A percentile compares a stretch with the other conserved stretches of the same genome.
Evolutionary conservation across 371 early-diverging fungal genomes (phyloP).

Genomic region (Haplosporangium sp.): DNA sequence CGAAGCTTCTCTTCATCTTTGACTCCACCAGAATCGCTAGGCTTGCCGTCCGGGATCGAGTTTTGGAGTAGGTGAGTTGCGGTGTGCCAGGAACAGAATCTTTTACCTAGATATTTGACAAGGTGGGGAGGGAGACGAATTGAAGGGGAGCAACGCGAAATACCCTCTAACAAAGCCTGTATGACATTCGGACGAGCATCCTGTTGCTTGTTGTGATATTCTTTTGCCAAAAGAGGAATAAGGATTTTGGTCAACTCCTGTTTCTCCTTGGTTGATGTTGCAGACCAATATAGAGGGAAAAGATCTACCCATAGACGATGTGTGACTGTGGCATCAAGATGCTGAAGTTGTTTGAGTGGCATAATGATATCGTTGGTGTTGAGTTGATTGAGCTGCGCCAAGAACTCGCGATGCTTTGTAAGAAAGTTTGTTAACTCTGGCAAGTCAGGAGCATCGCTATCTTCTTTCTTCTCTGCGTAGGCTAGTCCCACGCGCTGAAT

Average conservation of each 20-base stretch:
- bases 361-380: conserved; percentile 61
- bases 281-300: conserved; percentile 89
- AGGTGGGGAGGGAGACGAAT: conserved; percentile 93
- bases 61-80: conserved; percentile 82
- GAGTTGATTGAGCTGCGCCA: conserved; percentile 67
- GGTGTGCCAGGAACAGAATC: conserved; percentile 93
- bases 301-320: conserved; percentile 87
- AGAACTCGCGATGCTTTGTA: conserved; percentile 67
- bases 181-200: conserved; percentile 92
- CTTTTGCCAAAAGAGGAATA: conserved; percentile 88
- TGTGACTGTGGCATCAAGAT: conserved; percentile 76
- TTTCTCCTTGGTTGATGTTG: conserved; percentile 77
- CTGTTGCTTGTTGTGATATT: conserved; percentile 88
- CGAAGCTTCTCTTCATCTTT: conserved; percentile 90
- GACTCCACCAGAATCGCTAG: conserved; percentile 60
- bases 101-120: conserved; percentile 91
- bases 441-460: conserved; percentile 21
- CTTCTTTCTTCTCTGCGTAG: conserved; percentile 25
- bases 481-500: conserved; percentile 57
- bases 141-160: conserved; percentile 77
- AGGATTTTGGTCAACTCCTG: conserved; percentile 87
- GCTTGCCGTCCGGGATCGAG: conserved; percentile 59
- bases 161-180: conserved; percentile 89
- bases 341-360: conserved; percentile 77
- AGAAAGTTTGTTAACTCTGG: conserved; percentile 58